Evolutionary conservation across 371 early-diverging fungal species (phyloP), one percentile per base, ranked within the genome.

Genomic region (Lichtheimia ornata): DNA sequence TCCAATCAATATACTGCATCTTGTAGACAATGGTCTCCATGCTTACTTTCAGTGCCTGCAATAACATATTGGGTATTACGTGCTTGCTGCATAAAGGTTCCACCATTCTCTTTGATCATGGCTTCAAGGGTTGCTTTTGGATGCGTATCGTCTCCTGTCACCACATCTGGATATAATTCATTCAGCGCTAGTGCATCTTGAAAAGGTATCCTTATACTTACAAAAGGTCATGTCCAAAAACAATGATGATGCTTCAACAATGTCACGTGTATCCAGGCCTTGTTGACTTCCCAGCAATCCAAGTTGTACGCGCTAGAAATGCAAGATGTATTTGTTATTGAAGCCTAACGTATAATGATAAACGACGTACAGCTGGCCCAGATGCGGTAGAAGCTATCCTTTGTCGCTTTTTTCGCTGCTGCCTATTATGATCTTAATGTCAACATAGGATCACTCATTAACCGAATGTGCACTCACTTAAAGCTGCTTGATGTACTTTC

Each of bases 151-250:
- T 77, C 78, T 1, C 81, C 82, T 18, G 79, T 62, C 50, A 82
- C 60, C 51, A 82, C 73, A 82, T 71, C 79, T 79, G 14, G 13
- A 64, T 18, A 59, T 14, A 50, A 40, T 15, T 22, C 14, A 22
- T 15, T 22, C 14, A 41, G 7, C 5, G 4, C 14, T 5, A 15
- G 20, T 11, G 7, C 4, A 3, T 9, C 27, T 50, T 1, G 17
- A 14, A 28, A n/a, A 47, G 2, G 25, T 17, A 3, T 22, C 42
- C 27, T 24, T 49, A 35, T 12, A 50, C 84, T 63, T 84, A 71
- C 81, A 89, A 45, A 93, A 80, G n/a, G 81, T 77, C 41, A 81
- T 65, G 13, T 80, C 82, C 17, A 74, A 69, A 66, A 93, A 90
- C 15, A 91, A 49, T 12, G 65, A 68, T 9, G 79, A 73, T 49